Conservation (phyloP, 495 filamentous ascomycete species). For the Cercophora scortea region DNA sequence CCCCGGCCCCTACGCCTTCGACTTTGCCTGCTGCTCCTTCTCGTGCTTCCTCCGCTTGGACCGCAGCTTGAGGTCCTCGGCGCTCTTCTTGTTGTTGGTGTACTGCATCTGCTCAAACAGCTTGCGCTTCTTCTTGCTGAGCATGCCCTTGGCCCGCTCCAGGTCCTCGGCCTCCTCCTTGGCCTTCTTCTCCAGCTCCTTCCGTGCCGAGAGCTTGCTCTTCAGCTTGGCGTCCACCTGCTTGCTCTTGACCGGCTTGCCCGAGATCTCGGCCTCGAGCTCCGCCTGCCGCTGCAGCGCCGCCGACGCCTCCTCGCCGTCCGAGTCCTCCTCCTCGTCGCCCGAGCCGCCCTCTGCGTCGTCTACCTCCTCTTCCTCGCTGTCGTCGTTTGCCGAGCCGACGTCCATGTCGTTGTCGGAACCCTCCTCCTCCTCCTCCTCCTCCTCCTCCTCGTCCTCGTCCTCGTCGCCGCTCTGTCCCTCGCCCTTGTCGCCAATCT, state of each 20-base stretch:
- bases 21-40: conserved; percentile 44
- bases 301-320: conserved; percentile 42
- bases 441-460: conserved; percentile 35
- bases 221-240: conserved; percentile 47
- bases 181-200: conserved; percentile 62
- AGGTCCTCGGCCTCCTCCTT: conserved; percentile 73
- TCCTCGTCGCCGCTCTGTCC: conserved; percentile 25
- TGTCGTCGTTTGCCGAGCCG: conserved; percentile 35
- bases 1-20: conserved; percentile 6
- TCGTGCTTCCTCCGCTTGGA: conserved; percentile 85
- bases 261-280: conserved; percentile 78
- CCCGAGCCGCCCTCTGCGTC: conserved; percentile 25
- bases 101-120: conserved; percentile 87
- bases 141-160: conserved; percentile 85
- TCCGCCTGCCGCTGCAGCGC: conserved; percentile 66
- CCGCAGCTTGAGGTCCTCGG: conserved; percentile 64
- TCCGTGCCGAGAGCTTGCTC: conserved; percentile 51
- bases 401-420: conserved; percentile 35
- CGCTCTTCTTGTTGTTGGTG: conserved; percentile 76
- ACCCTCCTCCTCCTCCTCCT: conserved; percentile 28
- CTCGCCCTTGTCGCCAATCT: conserved; percentile 43
- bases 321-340: conserved; percentile 32
- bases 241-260: conserved; percentile 36
- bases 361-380: conserved; percentile 33
- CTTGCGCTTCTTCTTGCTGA: conserved; percentile 86